These are phyloP conservation scores for Verticillium nubilum DNA, from an alignment of 2,329 filamentous ascomycete genomes.

Conservation along the genomic window DNA sequence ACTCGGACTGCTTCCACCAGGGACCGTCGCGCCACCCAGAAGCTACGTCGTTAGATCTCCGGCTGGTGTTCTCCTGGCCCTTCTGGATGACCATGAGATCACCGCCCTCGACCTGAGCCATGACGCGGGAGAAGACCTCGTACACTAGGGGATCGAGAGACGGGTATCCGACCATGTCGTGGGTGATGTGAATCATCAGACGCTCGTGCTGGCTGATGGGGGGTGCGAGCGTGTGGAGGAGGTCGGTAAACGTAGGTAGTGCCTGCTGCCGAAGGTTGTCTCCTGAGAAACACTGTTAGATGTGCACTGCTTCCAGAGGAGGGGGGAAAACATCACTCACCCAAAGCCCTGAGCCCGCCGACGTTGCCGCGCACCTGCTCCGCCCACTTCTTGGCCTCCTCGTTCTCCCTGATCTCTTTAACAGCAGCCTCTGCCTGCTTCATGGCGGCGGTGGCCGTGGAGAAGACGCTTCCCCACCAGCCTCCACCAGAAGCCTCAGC, in stretches of 20 bases:
- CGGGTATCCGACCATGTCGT: conserved; percentile 91
- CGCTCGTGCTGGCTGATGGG: conserved; percentile 96
- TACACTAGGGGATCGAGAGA: conserved; percentile 91
- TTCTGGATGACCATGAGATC: conserved; percentile 92
- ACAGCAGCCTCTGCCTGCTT: conserved; percentile 91
- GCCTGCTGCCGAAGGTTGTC: conserved; percentile 83
- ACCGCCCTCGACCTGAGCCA: conserved; percentile 98
- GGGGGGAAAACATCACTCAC: conserved; percentile 39
- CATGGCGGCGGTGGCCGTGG: conserved; percentile 77
- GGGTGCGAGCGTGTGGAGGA: conserved; percentile 90
- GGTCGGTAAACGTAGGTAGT: conserved; percentile 88
- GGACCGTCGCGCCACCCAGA: conserved; percentile 88
- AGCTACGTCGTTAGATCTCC: conserved; percentile 53
- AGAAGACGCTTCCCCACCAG: conserved; percentile 85
- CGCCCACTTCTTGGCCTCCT: conserved; percentile 94
- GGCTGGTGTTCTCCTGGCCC: conserved; percentile 75
- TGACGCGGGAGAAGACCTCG: conserved; percentile 86
- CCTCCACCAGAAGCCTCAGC: conserved; percentile 51
- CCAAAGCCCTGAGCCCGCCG: conserved; percentile 67
- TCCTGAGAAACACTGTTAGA: conserved; percentile 43
- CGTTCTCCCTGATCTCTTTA: conserved; percentile 92
- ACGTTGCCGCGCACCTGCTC: conserved; percentile 91
- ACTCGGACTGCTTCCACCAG: conserved; percentile 79
- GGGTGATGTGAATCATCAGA: conserved; percentile 93
- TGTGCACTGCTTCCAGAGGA: neutral